Conservation (phyloP, 257 asterid species). For the Plantago major region DNA sequence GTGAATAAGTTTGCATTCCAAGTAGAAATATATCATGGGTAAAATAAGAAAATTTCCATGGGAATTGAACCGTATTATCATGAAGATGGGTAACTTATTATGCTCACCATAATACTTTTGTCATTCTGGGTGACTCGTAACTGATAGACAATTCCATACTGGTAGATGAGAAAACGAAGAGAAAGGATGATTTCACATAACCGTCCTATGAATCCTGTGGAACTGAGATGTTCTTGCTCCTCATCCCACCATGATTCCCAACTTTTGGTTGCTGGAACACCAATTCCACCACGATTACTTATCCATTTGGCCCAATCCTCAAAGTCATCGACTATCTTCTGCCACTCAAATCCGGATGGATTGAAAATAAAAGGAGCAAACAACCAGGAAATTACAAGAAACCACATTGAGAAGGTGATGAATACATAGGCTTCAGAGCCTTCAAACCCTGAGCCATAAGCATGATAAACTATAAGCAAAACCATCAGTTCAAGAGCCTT, state of each 20-base stretch:
- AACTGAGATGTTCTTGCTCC: constrained; percentile 50
- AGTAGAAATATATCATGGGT: too few relatives aligned
- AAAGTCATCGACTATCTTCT: constrained; percentile 58
- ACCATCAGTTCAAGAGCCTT: constrained; percentile 47
- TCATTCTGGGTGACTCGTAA: constrained; percentile 32
- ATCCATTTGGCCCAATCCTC: constrained; percentile 60
- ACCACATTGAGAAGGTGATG: constrained; percentile 48
- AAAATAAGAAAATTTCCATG: too few relatives aligned
- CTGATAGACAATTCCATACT: constrained; percentile 45
- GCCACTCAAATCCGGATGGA: constrained; percentile 67
- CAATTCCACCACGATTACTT: constrained; percentile 45
- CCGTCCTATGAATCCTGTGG: constrained; percentile 43
- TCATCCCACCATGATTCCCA: constrained; percentile 70
- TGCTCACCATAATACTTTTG: constrained; percentile 34
- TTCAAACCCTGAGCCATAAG: constrained; percentile 33
- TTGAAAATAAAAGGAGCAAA: constrained; percentile 57
- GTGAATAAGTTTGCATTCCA: too few relatives aligned
- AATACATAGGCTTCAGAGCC: constrained; percentile 22
- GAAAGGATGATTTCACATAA: constrained; percentile 45
- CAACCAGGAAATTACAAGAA: constrained; percentile 46
- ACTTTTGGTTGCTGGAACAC: constrained; percentile 53
- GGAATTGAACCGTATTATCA: neutral
- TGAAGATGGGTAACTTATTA: neutral
- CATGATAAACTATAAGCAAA: constrained; percentile 39
- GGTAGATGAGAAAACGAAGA: constrained; percentile 42